A percentile compares a stretch with the other conserved stretches of the same genome.
These are phyloP conservation scores for Cucurbita moschata DNA, from an alignment of 306 rosid species.

Conservation along the genomic window DNA sequence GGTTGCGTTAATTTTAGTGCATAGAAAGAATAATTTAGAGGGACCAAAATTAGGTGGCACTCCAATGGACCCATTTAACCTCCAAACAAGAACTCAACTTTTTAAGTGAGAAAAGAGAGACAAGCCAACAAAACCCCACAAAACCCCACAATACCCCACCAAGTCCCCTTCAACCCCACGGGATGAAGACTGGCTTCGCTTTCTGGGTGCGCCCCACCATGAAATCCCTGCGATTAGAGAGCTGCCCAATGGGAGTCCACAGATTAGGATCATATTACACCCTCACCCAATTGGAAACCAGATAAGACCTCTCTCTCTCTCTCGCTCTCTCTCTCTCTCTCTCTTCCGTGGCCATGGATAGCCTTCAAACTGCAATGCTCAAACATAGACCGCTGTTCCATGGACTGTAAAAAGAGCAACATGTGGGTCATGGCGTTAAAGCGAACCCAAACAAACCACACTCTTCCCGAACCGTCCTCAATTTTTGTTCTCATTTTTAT, in stretches of 20 bases:
- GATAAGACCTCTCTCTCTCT: conserved; percentile 22
- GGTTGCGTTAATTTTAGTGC: not conserved
- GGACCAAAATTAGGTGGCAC: not conserved
- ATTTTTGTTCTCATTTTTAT: too few relatives aligned
- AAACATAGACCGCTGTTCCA: not conserved
- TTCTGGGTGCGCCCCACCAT: not conserved
- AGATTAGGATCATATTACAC: conserved; percentile 27
- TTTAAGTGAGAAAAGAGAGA: not conserved
- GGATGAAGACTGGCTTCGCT: not conserved
- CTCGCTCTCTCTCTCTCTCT: not conserved
- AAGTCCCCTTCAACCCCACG: not conserved
- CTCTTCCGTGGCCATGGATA: not conserved
- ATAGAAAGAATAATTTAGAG: not conserved
- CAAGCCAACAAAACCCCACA: not conserved
- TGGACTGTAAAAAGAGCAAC: not conserved
- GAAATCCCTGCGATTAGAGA: conserved; percentile 18
- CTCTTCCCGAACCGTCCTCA: not conserved
- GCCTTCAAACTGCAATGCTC: not conserved
- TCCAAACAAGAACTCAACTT: conserved; percentile 3
- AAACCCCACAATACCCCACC: not conserved
- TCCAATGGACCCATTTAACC: not conserved
- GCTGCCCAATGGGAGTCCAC: conserved; percentile 24
- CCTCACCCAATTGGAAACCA: conserved; percentile 31
- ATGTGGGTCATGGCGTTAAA: not conserved
- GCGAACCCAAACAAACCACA: not conserved